Percentiles rank a stretch among this genome's conserved stretches.
Evolutionary conservation across 2,329 filamentous ascomycete species (phyloP).

Genomic region (Fusarium pininemorale): DNA sequence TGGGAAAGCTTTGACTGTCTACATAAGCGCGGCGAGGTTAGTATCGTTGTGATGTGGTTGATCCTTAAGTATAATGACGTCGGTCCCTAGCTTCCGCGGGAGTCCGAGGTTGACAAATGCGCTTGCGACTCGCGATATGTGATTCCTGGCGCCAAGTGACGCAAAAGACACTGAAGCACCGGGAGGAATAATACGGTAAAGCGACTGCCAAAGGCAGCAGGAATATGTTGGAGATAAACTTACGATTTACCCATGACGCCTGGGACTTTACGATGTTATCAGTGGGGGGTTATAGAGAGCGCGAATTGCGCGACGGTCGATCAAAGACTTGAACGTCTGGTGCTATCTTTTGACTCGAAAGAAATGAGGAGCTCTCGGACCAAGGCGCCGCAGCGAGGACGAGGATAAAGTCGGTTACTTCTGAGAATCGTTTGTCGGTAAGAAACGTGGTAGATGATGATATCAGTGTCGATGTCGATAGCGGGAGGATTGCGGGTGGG

Average conservation of each 20-base stretch:
- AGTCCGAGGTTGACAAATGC: constrained; percentile 34
- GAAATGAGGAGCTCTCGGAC: constrained; percentile 10
- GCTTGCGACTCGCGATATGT: constrained; percentile 21
- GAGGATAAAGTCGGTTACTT: not conserved
- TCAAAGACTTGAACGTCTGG: constrained; percentile 9
- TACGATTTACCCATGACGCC: constrained; percentile 63
- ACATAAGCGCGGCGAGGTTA: constrained; percentile 33
- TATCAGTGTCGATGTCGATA: constrained; percentile 6
- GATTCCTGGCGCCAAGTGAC: constrained; percentile 20
- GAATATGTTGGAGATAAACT: constrained; percentile 45
- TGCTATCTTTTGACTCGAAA: constrained; percentile 9
- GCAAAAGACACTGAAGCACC: constrained; percentile 6
- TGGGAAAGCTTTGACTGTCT: constrained; percentile 99
- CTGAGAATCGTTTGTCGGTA: constrained; percentile 12
- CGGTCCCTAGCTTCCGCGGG: constrained; percentile 32
- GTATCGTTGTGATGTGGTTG: constrained; percentile 16
- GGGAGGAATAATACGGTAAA: not conserved
- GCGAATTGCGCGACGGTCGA: constrained; percentile 42
- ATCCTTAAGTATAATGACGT: constrained; percentile 39
- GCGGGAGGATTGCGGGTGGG: constrained; percentile 6
- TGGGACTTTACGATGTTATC: constrained; percentile 15
- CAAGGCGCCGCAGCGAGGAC: not conserved
- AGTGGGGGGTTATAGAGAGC: constrained; percentile 24
- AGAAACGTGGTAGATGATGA: not conserved
- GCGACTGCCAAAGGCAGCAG: not conserved